Conservation (phyloP, 2,329 filamentous ascomycete species). For the Fusarium pilosicola region DNA sequence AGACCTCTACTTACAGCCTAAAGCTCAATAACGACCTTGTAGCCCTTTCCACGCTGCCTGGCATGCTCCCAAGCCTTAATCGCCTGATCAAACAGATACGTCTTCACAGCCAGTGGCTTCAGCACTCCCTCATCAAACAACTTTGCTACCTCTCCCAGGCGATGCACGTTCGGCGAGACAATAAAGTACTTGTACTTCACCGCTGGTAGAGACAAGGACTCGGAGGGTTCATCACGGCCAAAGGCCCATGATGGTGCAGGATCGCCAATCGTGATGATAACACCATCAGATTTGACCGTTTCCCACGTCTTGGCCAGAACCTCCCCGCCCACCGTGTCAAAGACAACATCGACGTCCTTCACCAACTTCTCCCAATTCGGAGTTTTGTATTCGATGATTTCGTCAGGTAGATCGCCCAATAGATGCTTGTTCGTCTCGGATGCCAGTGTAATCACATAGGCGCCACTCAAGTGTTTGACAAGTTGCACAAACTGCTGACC, state of each 20-base stretch:
- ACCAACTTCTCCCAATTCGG: slow-evolving; percentile 35
- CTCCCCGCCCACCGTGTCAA: slow-evolving; percentile 10
- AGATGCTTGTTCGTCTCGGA: slow-evolving; percentile 36
- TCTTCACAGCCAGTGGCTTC: slow-evolving; percentile 3
- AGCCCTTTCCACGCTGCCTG: not conserved
- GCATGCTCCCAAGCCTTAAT: slow-evolving; percentile 13
- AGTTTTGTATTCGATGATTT: slow-evolving; percentile 43
- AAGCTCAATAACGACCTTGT: slow-evolving; percentile 11
- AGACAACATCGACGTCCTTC: not conserved
- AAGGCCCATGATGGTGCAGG: slow-evolving; percentile 49
- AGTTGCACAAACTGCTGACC: slow-evolving; percentile 46
- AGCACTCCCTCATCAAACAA: slow-evolving; percentile 2
- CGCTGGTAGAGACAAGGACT: slow-evolving; percentile 25
- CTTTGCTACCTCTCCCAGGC: not conserved
- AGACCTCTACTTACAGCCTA: rapidly evolving
- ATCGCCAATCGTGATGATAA: slow-evolving; percentile 50
- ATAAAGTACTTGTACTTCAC: slow-evolving; percentile 46
- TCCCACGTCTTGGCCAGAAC: slow-evolving; percentile 45
- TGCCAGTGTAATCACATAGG: slow-evolving; percentile 45
- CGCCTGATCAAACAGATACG: not conserved
- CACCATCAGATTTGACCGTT: slow-evolving; percentile 43
- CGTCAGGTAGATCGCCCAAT: slow-evolving; percentile 14
- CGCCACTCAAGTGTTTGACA: slow-evolving; percentile 26
- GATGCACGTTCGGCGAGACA: not conserved
- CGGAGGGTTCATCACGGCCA: slow-evolving; percentile 20